These are phyloP conservation scores for Ammopiptanthus mongolicus DNA, from an alignment of 306 rosid species.

Conservation along the genomic window DNA sequence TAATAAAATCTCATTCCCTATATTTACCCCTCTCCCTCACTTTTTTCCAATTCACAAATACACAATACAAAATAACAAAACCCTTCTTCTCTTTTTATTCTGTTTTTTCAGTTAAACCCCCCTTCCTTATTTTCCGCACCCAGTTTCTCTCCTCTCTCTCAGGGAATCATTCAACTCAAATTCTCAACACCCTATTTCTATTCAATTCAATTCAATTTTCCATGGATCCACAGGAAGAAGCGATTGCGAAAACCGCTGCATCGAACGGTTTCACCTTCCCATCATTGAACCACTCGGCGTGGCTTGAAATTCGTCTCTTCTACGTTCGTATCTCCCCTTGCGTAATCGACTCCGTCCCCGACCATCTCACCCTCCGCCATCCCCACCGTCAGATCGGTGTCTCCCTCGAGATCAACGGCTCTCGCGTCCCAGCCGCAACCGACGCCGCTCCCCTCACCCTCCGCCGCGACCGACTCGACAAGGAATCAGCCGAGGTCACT, in stretches of 20 bases:
- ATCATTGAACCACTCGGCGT: slow-evolving; percentile 41
- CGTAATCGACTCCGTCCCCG: slow-evolving; percentile 52
- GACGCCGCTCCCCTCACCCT: slow-evolving; percentile 44
- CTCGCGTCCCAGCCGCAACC: slow-evolving; percentile 41
- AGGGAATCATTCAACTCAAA: neutral
- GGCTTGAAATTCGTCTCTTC: slow-evolving; percentile 63
- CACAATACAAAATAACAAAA: too few relatives aligned
- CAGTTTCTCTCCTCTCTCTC: neutral
- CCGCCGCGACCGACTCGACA: slow-evolving; percentile 64
- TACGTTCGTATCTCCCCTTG: slow-evolving; percentile 69
- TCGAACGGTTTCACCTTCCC: slow-evolving; percentile 28
- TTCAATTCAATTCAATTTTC: neutral
- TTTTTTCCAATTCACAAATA: too few relatives aligned
- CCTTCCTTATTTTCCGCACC: neutral
- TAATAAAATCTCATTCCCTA: too few relatives aligned
- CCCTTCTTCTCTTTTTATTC: too few relatives aligned
- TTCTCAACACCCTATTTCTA: too few relatives aligned
- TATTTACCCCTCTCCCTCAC: too few relatives aligned
- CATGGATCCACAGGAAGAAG: slow-evolving; percentile 46
- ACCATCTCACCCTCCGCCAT: slow-evolving; percentile 51
- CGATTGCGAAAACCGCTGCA: slow-evolving; percentile 24
- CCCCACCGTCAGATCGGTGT: slow-evolving; percentile 61
- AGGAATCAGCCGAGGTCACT: slow-evolving; percentile 71
- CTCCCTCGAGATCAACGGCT: slow-evolving; percentile 56
- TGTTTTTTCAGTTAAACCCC: neutral